These are phyloP conservation scores for Phytophthora pisi DNA, from an alignment of 352 stramenopile genomes.

Conservation along the genomic window DNA sequence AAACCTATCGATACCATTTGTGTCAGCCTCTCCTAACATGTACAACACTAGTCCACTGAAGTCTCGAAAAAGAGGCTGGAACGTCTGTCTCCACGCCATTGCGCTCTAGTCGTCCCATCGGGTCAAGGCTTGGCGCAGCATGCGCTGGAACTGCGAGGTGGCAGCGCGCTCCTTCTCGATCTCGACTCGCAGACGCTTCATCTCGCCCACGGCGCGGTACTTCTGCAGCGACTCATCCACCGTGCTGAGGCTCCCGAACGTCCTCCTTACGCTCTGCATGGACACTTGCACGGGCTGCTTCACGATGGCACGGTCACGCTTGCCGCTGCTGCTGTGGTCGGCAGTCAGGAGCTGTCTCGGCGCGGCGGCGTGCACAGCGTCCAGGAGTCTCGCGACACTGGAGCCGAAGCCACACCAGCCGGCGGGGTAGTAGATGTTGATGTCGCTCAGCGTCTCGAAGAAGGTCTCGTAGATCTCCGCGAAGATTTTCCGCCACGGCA, in stretches of 20 bases:
- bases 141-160: slow-evolving; percentile 59
- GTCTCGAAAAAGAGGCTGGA: not conserved
- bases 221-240: slow-evolving; percentile 29
- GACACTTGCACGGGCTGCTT: slow-evolving; percentile 32
- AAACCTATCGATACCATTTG: not conserved
- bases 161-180: slow-evolving; percentile 59
- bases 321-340: not conserved
- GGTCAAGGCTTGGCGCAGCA: slow-evolving; percentile 60
- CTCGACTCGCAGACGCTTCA: slow-evolving; percentile 58
- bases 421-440: slow-evolving; percentile 50
- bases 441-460: slow-evolving; percentile 58
- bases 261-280: slow-evolving; percentile 44
- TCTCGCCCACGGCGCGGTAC: slow-evolving; percentile 31
- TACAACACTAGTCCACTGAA: not conserved
- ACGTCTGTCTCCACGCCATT: not conserved
- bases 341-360: slow-evolving; percentile 1
- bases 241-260: slow-evolving; percentile 36
- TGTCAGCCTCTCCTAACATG: not conserved
- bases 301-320: slow-evolving; percentile 9
- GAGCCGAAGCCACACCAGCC: slow-evolving; percentile 27
- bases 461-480: slow-evolving; percentile 64
- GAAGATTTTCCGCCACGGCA: slow-evolving; percentile 71
- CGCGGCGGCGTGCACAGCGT: slow-evolving; percentile 7
- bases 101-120: slow-evolving; percentile 46
- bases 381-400: slow-evolving; percentile 19